Evolutionary conservation across 768 basidiomycete genomes (phyloP).

Genomic region (Lactifluus pinguis): DNA sequence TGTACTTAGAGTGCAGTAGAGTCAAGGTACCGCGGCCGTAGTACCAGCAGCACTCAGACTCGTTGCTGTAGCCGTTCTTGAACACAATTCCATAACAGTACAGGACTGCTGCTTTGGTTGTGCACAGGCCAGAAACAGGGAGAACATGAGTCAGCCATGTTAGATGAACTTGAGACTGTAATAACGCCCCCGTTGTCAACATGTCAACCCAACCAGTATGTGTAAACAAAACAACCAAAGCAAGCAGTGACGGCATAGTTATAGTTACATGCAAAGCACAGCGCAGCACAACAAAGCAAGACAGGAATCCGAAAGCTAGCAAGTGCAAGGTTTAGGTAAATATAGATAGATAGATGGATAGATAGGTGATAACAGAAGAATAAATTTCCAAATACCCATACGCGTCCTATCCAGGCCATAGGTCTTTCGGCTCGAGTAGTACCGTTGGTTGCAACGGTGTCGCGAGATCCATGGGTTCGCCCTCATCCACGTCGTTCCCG

Average conservation of each 20-base stretch:
- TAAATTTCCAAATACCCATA: not conserved
- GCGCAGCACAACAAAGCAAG: not conserved
- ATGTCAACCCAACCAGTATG: too few species aligned
- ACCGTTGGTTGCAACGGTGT: conserved; percentile 18
- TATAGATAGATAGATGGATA: not conserved
- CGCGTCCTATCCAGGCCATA: not conserved
- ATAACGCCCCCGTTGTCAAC: too few species aligned
- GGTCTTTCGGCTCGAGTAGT: conserved; percentile 1
- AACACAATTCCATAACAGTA: too few species aligned
- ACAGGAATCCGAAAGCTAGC: not conserved
- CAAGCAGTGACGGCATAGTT: not conserved
- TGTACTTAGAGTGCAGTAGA: too few species aligned
- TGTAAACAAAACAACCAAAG: not conserved
- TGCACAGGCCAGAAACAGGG: too few species aligned
- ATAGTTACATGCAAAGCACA: conserved; percentile 6
- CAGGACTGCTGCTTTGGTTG: too few species aligned
- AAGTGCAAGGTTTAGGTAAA: not conserved
- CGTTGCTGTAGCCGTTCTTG: too few species aligned
- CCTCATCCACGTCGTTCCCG: conserved; percentile 2
- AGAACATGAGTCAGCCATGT: too few species aligned
- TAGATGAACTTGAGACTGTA: too few species aligned
- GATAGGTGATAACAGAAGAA: not conserved
- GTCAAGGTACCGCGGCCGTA: too few species aligned
- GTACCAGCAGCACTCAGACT: too few species aligned
- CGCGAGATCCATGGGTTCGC: conserved; percentile 19